Conservation (phyloP, 257 asterid genomes). For the Rhazya stricta region DNA sequence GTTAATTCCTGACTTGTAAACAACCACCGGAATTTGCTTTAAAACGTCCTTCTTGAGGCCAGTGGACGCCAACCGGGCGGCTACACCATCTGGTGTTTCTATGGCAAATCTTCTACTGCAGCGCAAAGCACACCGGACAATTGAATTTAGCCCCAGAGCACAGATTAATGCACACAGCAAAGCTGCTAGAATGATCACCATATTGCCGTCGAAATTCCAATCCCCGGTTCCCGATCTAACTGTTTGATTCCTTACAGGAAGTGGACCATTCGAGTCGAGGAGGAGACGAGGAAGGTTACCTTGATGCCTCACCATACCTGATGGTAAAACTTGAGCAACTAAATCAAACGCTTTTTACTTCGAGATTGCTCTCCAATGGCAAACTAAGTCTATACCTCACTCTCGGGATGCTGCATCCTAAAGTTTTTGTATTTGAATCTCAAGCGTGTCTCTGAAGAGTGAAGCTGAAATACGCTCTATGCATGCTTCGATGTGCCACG, state of each 20-base stretch:
- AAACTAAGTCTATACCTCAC: not conserved
- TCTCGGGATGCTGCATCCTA: not conserved
- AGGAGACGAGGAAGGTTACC: conserved; percentile 10
- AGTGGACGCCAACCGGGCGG: conserved; percentile 10
- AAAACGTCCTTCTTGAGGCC: conserved; percentile 34
- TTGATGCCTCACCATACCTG: conserved; percentile 2
- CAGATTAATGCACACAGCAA: conserved; percentile 56
- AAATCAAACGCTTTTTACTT: not conserved
- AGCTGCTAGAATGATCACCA: conserved; percentile 62
- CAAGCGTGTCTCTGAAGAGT: not conserved
- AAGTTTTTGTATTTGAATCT: not conserved
- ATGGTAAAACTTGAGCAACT: not conserved
- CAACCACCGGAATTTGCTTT: conserved; percentile 49
- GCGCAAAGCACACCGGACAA: conserved; percentile 47
- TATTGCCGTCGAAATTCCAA: conserved; percentile 49
- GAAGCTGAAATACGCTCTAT: not conserved
- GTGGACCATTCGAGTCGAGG: conserved; percentile 2
- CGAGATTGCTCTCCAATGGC: not conserved
- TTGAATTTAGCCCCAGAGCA: conserved; percentile 53
- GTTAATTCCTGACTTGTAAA: conserved; percentile 23
- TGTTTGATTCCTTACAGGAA: conserved; percentile 13
- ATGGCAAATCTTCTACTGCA: conserved; percentile 24
- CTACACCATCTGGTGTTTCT: conserved; percentile 18
- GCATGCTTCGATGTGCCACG: not conserved
- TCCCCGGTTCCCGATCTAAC: conserved; percentile 16